Conservation (phyloP, 176 grass and related monocot genomes). For the Musa beccarii region DNA sequence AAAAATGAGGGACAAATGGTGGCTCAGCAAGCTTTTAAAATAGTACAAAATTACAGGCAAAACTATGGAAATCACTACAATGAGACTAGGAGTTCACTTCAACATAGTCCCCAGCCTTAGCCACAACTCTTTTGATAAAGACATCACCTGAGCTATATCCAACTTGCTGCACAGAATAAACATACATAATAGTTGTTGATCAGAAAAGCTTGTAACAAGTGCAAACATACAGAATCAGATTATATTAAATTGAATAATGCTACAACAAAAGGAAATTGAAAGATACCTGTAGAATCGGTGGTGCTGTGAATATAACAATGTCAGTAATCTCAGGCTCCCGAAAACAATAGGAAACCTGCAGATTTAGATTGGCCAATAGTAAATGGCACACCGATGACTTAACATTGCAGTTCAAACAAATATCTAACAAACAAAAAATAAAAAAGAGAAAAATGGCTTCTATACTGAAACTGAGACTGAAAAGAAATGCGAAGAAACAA, state of each 20-base stretch:
- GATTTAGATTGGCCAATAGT: neutral
- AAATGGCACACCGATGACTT: no score
- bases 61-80: conserved; percentile 27
- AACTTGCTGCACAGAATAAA: conserved; percentile 32
- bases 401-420: no score
- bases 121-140: conserved; percentile 96
- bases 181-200: conserved; percentile 4
- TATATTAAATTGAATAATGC: neutral
- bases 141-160: conserved; percentile 86
- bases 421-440: neutral
- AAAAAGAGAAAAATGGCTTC: neutral
- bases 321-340: conserved; percentile 70
- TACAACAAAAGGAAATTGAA: neutral
- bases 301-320: conserved; percentile 83
- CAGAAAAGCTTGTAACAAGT: neutral
- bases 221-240: neutral
- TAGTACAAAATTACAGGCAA: neutral
- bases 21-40: neutral
- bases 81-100: conserved; percentile 69
- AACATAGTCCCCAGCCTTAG: conserved; percentile 68
- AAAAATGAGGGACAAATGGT: neutral
- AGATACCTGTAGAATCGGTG: conserved; percentile 55
- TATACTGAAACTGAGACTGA: neutral
- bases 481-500: neutral
- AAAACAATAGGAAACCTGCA: conserved; percentile 77